These are phyloP conservation scores for Phytophthora chlamydospora DNA, from an alignment of 352 stramenopile species.

Conservation along the genomic window DNA sequence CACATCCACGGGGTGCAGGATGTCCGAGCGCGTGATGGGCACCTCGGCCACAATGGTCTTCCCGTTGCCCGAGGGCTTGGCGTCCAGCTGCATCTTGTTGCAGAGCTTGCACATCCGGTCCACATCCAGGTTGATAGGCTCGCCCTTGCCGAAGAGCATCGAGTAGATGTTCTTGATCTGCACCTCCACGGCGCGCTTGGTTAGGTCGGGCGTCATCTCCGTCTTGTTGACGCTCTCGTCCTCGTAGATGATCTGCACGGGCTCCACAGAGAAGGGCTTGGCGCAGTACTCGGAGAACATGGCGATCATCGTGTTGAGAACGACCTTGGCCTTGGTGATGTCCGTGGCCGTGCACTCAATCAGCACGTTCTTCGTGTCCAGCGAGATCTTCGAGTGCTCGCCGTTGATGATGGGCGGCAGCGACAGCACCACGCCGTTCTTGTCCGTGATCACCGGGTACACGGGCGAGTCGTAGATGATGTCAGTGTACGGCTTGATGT, in stretches of 20 bases:
- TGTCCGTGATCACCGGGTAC: conserved; percentile 98
- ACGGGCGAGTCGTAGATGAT: conserved; percentile 99
- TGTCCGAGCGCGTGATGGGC: conserved; percentile 97
- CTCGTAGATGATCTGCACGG: conserved; percentile 97
- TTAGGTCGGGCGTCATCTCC: conserved; percentile 94
- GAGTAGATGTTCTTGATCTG: conserved; percentile 89
- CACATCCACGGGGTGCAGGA: conserved; percentile 99
- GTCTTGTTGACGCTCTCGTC: conserved; percentile 62
- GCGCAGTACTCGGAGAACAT: conserved; percentile 99
- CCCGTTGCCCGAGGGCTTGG: conserved; percentile 61
- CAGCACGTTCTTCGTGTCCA: conserved; percentile 98
- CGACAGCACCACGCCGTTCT: conserved; percentile 95
- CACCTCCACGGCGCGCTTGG: conserved; percentile 87
- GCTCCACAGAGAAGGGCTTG: conserved; percentile 96
- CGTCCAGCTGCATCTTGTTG: conserved; percentile 99
- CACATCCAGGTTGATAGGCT: conserved; percentile 84
- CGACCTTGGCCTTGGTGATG: conserved; percentile 99
- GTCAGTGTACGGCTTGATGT: conserved; percentile 99
- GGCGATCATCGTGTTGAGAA: conserved; percentile 99
- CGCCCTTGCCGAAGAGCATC: conserved; percentile 85
- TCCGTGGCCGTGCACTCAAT: conserved; percentile 99
- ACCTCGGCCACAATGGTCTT: conserved; percentile 93
- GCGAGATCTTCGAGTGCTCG: conserved; percentile 96
- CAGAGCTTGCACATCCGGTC: conserved; percentile 93
- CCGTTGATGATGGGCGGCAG: conserved; percentile 99